A percentile compares a stretch with the other conserved stretches of the same genome.
These are phyloP conservation scores for Priceomyces carsonii DNA, from an alignment of 805 yeast species.

Conservation along the genomic window DNA sequence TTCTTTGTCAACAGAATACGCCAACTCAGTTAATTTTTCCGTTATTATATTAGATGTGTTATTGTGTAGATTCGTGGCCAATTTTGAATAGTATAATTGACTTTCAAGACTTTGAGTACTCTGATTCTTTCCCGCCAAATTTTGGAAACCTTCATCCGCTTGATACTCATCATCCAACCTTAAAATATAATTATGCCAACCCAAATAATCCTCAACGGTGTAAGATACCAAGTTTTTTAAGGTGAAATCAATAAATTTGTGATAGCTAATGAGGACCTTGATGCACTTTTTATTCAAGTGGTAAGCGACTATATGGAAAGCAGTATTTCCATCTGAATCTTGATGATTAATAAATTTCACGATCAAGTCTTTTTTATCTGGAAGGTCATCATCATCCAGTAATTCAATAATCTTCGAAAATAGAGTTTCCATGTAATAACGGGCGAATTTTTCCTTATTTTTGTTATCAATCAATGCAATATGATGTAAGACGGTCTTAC, in stretches of 20 bases:
- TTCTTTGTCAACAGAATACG: constrained; percentile 39
- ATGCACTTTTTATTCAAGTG: constrained; percentile 73
- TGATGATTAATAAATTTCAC: constrained; percentile 72
- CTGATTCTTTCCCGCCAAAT: constrained; percentile 4
- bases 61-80: constrained; percentile 34
- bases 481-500: constrained; percentile 44
- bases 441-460: constrained; percentile 36
- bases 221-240: constrained; percentile 44
- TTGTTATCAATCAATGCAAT: constrained; percentile 33
- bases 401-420: constrained; percentile 33
- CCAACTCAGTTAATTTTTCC: constrained; percentile 39
- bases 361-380: constrained; percentile 30
- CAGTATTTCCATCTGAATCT: constrained; percentile 93
- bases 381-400: constrained; percentile 20
- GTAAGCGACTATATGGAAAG: constrained; percentile 85
- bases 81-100: constrained; percentile 35
- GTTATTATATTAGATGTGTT: constrained; percentile 34
- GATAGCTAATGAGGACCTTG: constrained; percentile 79
- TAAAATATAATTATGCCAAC: constrained; percentile 29
- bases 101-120: constrained; percentile 35
- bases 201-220: constrained; percentile 45
- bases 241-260: constrained; percentile 61
- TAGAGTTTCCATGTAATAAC: constrained; percentile 40
- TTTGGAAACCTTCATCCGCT: constrained; percentile 4
- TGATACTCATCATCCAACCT: constrained; percentile 19